Conservation (phyloP, 306 rosid species). For the Psophocarpus tetragonolobus region DNA sequence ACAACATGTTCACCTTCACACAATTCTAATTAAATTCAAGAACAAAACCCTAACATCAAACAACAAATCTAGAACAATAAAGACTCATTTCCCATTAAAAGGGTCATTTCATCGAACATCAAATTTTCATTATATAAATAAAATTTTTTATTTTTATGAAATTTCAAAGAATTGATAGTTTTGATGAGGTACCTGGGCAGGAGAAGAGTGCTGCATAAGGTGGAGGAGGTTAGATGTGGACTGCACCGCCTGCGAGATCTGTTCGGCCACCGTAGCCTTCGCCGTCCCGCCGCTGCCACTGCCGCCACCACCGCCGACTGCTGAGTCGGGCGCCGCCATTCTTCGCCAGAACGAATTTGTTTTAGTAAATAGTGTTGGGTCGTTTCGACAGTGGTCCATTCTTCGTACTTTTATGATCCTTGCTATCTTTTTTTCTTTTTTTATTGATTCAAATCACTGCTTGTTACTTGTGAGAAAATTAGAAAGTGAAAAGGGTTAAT, state of each 20-base stretch:
- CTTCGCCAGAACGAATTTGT: conserved; percentile 28
- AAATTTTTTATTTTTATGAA: background rate
- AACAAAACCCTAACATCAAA: conserved; percentile 17
- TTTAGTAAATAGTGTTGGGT: background rate
- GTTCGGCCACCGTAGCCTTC: conserved; percentile 67
- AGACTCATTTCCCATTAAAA: background rate
- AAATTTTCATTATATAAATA: background rate
- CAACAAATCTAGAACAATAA: conserved; percentile 12
- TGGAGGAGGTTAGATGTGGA: conserved; percentile 88
- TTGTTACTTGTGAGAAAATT: background rate
- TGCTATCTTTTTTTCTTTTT: background rate
- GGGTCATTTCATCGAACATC: background rate
- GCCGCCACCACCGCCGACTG: conserved; percentile 4
- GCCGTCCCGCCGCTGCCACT: conserved; percentile 51
- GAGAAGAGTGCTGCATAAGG: conserved; percentile 84
- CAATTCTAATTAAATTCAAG: background rate
- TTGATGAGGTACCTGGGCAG: conserved; percentile 54
- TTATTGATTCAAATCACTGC: background rate
- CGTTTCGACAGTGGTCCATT: conserved; percentile 23
- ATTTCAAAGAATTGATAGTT: background rate
- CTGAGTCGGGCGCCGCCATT: conserved; percentile 54
- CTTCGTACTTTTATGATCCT: background rate
- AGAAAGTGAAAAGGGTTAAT: background rate
- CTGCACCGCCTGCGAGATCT: conserved; percentile 79
- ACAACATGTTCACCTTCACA: background rate